These are phyloP conservation scores for Teunomyces aglyptinius DNA, from an alignment of 805 yeast genomes.

Conservation along the genomic window DNA sequence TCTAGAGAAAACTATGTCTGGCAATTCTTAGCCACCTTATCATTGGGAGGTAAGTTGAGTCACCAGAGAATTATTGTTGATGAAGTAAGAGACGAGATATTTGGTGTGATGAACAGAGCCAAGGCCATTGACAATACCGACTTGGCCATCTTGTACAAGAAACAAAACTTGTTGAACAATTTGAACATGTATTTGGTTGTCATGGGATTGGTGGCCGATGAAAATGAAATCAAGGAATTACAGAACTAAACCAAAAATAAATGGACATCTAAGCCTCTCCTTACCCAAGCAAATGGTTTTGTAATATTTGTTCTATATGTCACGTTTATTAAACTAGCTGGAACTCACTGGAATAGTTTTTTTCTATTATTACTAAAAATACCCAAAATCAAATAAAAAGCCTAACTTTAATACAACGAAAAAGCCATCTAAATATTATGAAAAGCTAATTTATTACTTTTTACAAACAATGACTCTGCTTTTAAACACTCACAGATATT, in stretches of 20 bases:
- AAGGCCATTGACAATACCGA: slow-evolving; percentile 56
- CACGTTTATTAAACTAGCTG: background rate
- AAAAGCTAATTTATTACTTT: too few species aligned
- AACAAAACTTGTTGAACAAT: slow-evolving; percentile 65
- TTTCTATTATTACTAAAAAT: too few species aligned
- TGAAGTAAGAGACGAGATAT: slow-evolving; percentile 89
- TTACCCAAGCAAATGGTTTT: too few species aligned
- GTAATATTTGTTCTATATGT: background rate
- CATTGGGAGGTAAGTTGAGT: slow-evolving; percentile 83
- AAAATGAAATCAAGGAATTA: slow-evolving; percentile 82
- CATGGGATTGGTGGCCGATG: slow-evolving; percentile 93
- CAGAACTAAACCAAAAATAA: slow-evolving; percentile 11
- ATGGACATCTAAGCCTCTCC: background rate
- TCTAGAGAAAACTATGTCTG: slow-evolving; percentile 65
- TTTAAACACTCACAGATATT: too few species aligned
- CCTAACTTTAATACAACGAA: too few species aligned
- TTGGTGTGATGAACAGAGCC: slow-evolving; percentile 80
- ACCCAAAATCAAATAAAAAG: too few species aligned
- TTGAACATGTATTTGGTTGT: slow-evolving; percentile 91
- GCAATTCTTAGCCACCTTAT: slow-evolving; percentile 94
- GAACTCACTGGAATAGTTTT: too few species aligned
- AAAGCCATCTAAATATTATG: too few species aligned
- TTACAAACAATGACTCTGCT: too few species aligned
- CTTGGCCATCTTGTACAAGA: slow-evolving; percentile 42
- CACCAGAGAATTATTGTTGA: slow-evolving; percentile 94